Evolutionary conservation across 2,329 filamentous ascomycete species (phyloP), one percentile per base, ranked within the genome.

Genomic region (Fusarium sp.): DNA sequence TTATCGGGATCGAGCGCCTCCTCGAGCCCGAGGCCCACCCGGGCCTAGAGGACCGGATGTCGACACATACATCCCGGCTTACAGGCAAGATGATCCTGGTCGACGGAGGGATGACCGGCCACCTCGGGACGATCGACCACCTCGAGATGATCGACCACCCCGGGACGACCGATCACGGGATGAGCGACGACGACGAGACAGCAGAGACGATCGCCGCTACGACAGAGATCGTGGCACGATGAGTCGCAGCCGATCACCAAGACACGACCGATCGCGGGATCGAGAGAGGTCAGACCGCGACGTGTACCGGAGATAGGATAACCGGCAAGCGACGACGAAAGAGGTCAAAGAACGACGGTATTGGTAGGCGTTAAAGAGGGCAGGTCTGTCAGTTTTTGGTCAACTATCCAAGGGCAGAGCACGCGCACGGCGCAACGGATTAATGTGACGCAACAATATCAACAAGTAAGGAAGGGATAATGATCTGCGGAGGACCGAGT

Each of bases 41-140:
- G 80, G 73, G 18, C 79, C 74, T 63, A 77, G 82, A 62, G 77
- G 69, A n/a, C 76, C 74, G 35, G 85, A 88, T 62, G 80, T 86
- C 25, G 86, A 88, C 69, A 88, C 87, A 2, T 88, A 88, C 62
- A 88, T 88, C 35, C 87, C 87, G 5, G 85, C 83, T 47, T 88
- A 88, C 65, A 79, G 82, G 60, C 81, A 77, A 5, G 81, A 83
- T 25, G 81, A 81, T 14, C 80, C 76, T 58, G 79, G 75, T 11
- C 77, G 82, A 22, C 80, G 84, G 67, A 78, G 83, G 54, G 80
- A 83, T 35, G 81, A 85, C 38, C 74, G 77, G 27, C 77, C 70
- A 10, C 76, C 75, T 4, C 70, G 77, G 25, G 47, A 54, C 20
- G 47, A 52, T 31, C 47, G 47, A 14, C 47, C 47, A 0, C 47